phyloP scores from a whole-genome alignment of 1,284 basidiomycete species.

The Ustilago loliicola region DNA sequence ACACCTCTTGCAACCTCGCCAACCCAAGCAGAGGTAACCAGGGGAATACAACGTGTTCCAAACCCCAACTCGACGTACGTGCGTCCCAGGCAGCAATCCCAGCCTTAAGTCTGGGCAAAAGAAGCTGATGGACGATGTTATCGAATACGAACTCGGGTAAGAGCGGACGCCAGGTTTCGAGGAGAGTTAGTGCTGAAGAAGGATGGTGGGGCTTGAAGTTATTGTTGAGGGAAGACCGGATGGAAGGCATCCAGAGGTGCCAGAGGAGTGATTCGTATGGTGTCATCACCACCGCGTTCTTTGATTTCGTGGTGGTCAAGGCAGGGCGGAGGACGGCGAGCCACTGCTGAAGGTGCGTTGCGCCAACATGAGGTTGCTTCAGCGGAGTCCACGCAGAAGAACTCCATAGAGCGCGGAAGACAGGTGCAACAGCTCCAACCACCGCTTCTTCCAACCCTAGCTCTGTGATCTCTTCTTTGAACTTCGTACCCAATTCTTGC shows the following conservation, averaged over 20 bases:
- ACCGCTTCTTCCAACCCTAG: constrained; percentile 81
- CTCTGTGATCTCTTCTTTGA: constrained; percentile 27
- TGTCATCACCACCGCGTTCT: constrained; percentile 78
- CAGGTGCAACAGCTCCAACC: constrained; percentile 87
- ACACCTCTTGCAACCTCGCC: constrained; percentile 79
- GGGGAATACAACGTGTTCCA: constrained; percentile 90
- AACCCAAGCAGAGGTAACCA: constrained; percentile 88
- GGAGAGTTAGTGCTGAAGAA: constrained; percentile 81
- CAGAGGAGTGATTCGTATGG: constrained; percentile 94
- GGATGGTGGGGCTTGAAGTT: constrained; percentile 86
- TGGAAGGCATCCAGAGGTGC: constrained; percentile 92
- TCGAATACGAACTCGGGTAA: constrained; percentile 91
- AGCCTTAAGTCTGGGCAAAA: constrained; percentile 88
- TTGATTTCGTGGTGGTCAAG: neutral
- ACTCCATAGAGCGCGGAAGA: constrained; percentile 77
- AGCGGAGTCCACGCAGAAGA: constrained; percentile 79
- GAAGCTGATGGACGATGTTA: constrained; percentile 93
- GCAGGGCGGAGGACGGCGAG: constrained; percentile 74
- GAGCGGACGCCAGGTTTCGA: constrained; percentile 88
- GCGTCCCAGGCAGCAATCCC: constrained; percentile 81
- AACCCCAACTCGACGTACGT: constrained; percentile 49
- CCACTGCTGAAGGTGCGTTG: constrained; percentile 77
- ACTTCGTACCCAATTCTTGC: constrained; percentile 19
- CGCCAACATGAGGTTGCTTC: constrained; percentile 77
- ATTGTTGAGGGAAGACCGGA: constrained; percentile 81